phyloP scores from a whole-genome alignment of 208 protist genomes.

The Trypanosoma brucei region DNA sequence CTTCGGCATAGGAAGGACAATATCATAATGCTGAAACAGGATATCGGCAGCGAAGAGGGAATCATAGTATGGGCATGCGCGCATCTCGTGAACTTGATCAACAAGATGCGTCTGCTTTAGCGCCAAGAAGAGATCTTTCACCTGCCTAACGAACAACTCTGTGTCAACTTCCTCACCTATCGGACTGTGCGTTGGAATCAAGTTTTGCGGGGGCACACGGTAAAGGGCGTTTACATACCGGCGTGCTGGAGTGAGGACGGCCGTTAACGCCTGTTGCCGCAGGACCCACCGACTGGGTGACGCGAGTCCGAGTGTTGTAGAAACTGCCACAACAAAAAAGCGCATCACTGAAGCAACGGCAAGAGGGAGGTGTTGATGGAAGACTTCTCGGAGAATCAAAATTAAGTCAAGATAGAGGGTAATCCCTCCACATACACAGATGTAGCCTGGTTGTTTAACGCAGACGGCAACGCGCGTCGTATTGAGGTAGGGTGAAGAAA shows the following conservation, averaged over 20 bases:
- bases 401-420: no score
- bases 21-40: constrained; percentile 73
- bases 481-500: no score
- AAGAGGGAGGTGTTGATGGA: no score
- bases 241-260: constrained; percentile 17
- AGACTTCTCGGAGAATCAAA: no score
- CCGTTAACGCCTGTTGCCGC: constrained; percentile 4
- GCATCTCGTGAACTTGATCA: constrained; percentile 79
- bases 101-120: constrained; percentile 66
- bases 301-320: neutral
- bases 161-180: constrained; percentile 68
- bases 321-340: constrained; percentile 5
- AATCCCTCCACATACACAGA: no score
- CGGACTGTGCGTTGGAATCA: constrained; percentile 63
- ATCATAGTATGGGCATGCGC: constrained; percentile 77
- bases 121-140: constrained; percentile 58
- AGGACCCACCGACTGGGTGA: constrained; percentile 1
- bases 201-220: constrained; percentile 58
- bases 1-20: constrained; percentile 86
- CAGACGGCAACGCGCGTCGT: no score
- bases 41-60: constrained; percentile 73
- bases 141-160: constrained; percentile 64
- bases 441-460: no score
- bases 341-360: constrained; percentile 10
- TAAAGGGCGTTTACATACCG: constrained; percentile 76